Conservation (phyloP, 768 basidiomycete species). For the Podaxis sp. region DNA sequence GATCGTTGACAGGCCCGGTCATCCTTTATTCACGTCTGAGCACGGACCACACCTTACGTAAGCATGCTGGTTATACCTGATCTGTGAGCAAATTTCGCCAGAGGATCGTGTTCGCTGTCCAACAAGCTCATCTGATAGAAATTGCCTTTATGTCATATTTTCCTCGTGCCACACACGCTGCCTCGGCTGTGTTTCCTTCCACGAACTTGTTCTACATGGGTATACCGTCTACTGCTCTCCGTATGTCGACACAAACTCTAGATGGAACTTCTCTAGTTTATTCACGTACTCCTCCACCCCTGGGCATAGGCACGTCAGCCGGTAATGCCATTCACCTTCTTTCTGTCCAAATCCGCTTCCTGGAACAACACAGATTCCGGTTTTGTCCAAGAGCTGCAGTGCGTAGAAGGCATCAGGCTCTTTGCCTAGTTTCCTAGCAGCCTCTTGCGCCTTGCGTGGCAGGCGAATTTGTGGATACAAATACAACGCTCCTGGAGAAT, state of each 20-base stretch:
- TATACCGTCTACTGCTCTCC: conserved; percentile 16
- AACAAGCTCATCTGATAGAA: conserved; percentile 9
- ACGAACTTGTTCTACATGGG: background rate
- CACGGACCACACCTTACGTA: conserved; percentile 33
- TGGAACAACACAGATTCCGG: conserved; percentile 92
- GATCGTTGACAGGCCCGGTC: conserved; percentile 45
- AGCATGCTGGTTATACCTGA: conserved; percentile 11
- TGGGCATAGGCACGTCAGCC: conserved; percentile 92
- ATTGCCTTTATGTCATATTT: conserved; percentile 3
- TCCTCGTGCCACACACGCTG: conserved; percentile 9
- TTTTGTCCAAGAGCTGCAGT: conserved; percentile 76
- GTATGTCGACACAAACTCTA: conserved; percentile 29
- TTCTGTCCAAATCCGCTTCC: conserved; percentile 94
- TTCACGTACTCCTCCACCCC: conserved; percentile 90
- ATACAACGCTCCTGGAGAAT: conserved; percentile 91
- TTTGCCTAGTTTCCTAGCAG: conserved; percentile 68
- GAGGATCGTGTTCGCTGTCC: conserved; percentile 18
- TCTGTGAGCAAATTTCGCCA: conserved; percentile 34
- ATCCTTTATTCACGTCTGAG: conserved; percentile 28
- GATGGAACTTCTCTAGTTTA: conserved; percentile 59
- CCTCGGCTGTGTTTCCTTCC: no score
- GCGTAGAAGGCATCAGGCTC: conserved; percentile 89
- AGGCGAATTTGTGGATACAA: conserved; percentile 83
- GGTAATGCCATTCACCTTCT: conserved; percentile 85
- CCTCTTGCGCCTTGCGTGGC: conserved; percentile 65